A percentile compares a stretch with the other conserved stretches of the same genome.
These are phyloP conservation scores for Talaromyces sp. DNA, from an alignment of 2,329 filamentous ascomycete species.

Conservation along the genomic window DNA sequence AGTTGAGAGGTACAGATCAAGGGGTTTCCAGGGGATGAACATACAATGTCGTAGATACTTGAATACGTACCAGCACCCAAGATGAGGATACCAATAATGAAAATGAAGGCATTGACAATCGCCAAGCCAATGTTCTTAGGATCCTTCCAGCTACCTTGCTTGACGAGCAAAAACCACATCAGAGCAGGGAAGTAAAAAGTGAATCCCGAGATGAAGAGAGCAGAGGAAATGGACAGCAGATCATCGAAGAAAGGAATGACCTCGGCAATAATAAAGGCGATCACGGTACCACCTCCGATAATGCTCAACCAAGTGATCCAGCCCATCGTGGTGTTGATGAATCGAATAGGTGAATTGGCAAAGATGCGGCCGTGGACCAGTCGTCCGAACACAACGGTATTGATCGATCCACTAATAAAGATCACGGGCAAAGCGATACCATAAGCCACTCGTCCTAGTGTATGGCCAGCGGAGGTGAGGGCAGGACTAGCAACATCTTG, in stretches of 20 bases:
- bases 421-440: conserved; percentile 7
- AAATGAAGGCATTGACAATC: conserved; percentile 7
- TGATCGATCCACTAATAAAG: conserved; percentile 14
- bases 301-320: conserved; percentile 11
- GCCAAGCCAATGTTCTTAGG: conserved; percentile 6
- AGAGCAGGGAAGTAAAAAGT: conserved; percentile 13
- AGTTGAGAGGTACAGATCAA: background rate
- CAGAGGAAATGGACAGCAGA: conserved; percentile 10
- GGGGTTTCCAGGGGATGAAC: background rate
- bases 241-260: conserved; percentile 15
- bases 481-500: conserved; percentile 8
- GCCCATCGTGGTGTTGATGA: conserved; percentile 15
- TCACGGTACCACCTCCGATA: conserved; percentile 6
- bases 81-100: conserved; percentile 10
- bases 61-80: conserved; percentile 11
- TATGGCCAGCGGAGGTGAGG: conserved; percentile 11
- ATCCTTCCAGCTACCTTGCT: conserved; percentile 7
- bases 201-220: conserved; percentile 13
- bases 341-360: conserved; percentile 12
- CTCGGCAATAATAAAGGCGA: conserved; percentile 13
- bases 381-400: conserved; percentile 12
- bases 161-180: conserved; percentile 15
- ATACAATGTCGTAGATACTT: conserved; percentile 13
- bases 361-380: conserved; percentile 12
- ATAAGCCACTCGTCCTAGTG: conserved; percentile 7